These are phyloP conservation scores for Carallia pectinifolia DNA, from an alignment of 345 rosid genomes.

Conservation along the genomic window DNA sequence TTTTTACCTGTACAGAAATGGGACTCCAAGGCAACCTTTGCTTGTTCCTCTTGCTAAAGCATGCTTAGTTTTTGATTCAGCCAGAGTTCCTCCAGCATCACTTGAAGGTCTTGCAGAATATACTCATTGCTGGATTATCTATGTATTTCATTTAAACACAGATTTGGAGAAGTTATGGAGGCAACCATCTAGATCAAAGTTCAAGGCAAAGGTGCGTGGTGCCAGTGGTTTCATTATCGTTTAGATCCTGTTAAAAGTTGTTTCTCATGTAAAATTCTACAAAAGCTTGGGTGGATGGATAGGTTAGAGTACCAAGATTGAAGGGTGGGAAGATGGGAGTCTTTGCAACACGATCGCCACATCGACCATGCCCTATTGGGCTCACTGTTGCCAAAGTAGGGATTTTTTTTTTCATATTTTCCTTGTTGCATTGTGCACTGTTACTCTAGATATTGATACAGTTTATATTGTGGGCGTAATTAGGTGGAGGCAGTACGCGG, in stretches of 20 bases:
- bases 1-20: constrained; percentile 52
- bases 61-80: constrained; percentile 55
- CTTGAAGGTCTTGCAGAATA: constrained; percentile 87
- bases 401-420: background rate
- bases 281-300: constrained; percentile 28
- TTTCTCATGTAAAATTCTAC: constrained; percentile 25
- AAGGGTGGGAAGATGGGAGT: constrained; percentile 81
- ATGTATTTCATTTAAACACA: constrained; percentile 89
- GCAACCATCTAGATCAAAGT: constrained; percentile 77
- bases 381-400: constrained; percentile 90
- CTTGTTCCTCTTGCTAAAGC: constrained; percentile 90
- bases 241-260: constrained; percentile 8
- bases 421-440: background rate
- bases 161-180: constrained; percentile 92
- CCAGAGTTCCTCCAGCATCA: constrained; percentile 87
- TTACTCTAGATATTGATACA: background rate
- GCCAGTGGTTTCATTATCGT: background rate
- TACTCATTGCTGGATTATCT: constrained; percentile 92
- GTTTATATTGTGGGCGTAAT: background rate
- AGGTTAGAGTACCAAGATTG: constrained; percentile 96
- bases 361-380: constrained; percentile 90
- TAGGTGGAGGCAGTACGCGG: constrained; percentile 83
- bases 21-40: constrained; percentile 91
- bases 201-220: constrained; percentile 74
- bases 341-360: constrained; percentile 88